Evolutionary conservation across 2,329 filamentous ascomycete genomes (phyloP), one percentile per base, ranked within the genome.

Genomic region (Parascedosporium putredinis): DNA sequence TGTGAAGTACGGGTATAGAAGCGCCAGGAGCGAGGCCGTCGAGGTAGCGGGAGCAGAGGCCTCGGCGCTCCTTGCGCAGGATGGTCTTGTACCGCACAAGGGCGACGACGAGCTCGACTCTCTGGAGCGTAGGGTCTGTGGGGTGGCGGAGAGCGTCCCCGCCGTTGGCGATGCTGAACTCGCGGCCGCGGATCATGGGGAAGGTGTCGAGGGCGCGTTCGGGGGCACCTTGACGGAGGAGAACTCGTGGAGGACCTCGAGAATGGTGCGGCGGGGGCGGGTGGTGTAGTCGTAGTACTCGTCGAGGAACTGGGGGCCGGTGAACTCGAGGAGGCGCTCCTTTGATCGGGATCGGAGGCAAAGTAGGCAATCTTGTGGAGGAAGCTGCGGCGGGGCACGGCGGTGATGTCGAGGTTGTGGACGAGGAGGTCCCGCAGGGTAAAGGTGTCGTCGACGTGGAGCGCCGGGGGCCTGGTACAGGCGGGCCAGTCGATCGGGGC

Each of bases 201-300:
- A 98, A 83, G 14, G 90, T 73, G 49, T 83, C 80, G 8, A 86
- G 74, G 1, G 84, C 74, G 45, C 83, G 79, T 50, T 84, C 67
- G 83, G 86, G 0, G 93, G 90, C 2, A 98, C 80, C 54, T 83
- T 83, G 50, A 97, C 84, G 0, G 79, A 84, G 38, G 85, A 78
- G 58, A 98, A 98, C 58, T 98, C 93, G 51, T 91, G 83, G 24
- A 98, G 75, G 3, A 95, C 84, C 66, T 98, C 93, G 5, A 98
- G 71, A 51, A 97, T 95, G 52, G 86, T 94, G 29, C 93, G 83
- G 29, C 89, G 83, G 1, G 91, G 87, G 7, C 93, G 82, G 0
- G 90, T 90, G 1, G 93, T 93, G 62, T 98, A 98, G 67, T 98
- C 91, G 68, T 88, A 97, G 50, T 95, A 83, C 58, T 98, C 93